Evolutionary conservation across 768 basidiomycete genomes (phyloP).

Genomic region (Hydnum rufescens): DNA sequence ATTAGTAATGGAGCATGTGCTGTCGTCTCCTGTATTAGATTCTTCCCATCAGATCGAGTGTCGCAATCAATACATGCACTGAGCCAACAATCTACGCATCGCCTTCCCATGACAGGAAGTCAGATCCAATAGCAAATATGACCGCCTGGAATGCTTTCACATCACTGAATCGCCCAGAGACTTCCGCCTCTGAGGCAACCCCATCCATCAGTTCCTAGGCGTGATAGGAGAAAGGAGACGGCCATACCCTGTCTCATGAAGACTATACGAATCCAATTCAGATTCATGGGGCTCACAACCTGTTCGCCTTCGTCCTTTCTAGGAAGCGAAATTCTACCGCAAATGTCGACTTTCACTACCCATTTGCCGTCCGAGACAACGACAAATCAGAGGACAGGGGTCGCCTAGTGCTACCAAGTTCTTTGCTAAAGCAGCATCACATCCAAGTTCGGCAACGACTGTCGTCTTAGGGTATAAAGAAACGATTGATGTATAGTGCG

Average conservation of each 20-base stretch:
- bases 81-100: too few species aligned
- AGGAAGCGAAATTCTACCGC: conserved; percentile 60
- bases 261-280: conserved; percentile 91
- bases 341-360: conserved; percentile 83
- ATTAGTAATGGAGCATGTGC: too few species aligned
- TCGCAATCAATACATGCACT: too few species aligned
- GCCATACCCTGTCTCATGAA: conserved; percentile 56
- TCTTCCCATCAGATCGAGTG: conserved; percentile 67
- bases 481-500: conserved; percentile 50
- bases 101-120: conserved; percentile 42
- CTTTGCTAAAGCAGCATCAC: conserved; percentile 75
- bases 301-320: conserved; percentile 42
- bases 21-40: too few species aligned
- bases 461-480: conserved; percentile 32
- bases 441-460: conserved; percentile 83
- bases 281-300: conserved; percentile 80
- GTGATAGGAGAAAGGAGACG: not conserved
- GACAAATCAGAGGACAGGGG: conserved; percentile 60
- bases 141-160: conserved; percentile 46
- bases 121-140: conserved; percentile 52
- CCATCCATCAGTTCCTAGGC: not conserved
- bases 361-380: conserved; percentile 52
- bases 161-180: conserved; percentile 60
- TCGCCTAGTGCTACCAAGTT: conserved; percentile 46
- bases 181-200: conserved; percentile 48